Base-by-base conservation (phyloP, 371 early-diverging fungal species). In the Conidiobolus coronatus region DNA sequence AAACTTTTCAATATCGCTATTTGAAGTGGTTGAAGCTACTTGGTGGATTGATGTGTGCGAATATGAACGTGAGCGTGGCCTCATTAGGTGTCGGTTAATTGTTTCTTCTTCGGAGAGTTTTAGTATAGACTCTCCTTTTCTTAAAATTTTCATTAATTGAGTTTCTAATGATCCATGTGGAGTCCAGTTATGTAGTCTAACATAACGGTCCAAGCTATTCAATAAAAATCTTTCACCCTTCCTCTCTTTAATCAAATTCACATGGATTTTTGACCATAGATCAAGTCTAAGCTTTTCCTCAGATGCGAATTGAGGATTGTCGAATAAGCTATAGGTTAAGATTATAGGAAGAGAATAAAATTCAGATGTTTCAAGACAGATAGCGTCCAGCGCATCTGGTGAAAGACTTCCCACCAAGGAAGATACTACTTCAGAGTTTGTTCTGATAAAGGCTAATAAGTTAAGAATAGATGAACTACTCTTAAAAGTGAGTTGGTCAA, bases 181-280 rank as follows among this genome's bases (percentile, higher is more conserved):
- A 7, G 54, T 55, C 61, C 61, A 61, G 5, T 57, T 54, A 13
- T 60, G 55, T 21, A 57, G 58, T 13, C 42, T 42, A 11, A 59
- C 53, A 50, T 59, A 61, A 36, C 60, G 52, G 17, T 64, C 61
- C 40, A 64, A 46, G 20, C 57, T 54, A 24, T 61, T 61, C 12
- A 53, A 43, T 52, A 64, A 55, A 40, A 61, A 43, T 15, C 55
- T 42, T 40, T 64, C 64, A 23, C 61, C 64, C 36, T 59, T 59
- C 42, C 53, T 55, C 15, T 61, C 61, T 17, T 51, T 45, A 19
- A 64, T 45, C 1, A 64, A 52, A 2, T 43, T 43, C 1, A 52
- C 55, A 50, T 61, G 52, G 9, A 64, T 58, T 21, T 36, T 47
- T 42, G 43, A 38, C 52, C 52, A 51, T 41, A 51, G 40, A 6